These are phyloP conservation scores for Hibiscus tridactylites DNA, from an alignment of 345 rosid species.

Conservation along the genomic window DNA sequence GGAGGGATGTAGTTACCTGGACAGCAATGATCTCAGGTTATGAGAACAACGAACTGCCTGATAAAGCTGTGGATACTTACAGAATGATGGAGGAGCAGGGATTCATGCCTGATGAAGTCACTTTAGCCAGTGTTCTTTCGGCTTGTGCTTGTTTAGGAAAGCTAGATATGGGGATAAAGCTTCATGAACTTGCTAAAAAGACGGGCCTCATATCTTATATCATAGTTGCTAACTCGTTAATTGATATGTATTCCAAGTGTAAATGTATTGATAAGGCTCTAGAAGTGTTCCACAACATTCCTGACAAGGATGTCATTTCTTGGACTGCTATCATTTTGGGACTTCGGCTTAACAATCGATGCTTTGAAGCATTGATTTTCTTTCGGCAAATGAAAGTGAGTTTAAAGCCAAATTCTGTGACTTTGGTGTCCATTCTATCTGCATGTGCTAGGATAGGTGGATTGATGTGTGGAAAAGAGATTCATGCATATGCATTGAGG, in stretches of 20 bases:
- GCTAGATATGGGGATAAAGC: slow-evolving; percentile 42
- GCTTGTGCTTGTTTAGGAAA: slow-evolving; percentile 59
- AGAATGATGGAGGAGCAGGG: slow-evolving; percentile 49
- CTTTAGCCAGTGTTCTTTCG: slow-evolving; percentile 59
- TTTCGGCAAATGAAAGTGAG: slow-evolving; percentile 53
- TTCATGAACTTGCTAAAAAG: slow-evolving; percentile 56
- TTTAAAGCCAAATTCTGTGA: slow-evolving; percentile 54
- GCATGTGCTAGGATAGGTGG: slow-evolving; percentile 86
- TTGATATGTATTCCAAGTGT: slow-evolving; percentile 86
- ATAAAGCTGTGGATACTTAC: slow-evolving; percentile 49
- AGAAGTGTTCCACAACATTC: slow-evolving; percentile 56
- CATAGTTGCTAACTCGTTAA: slow-evolving; percentile 57
- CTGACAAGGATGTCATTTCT: slow-evolving; percentile 64
- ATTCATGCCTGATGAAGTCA: slow-evolving; percentile 53
- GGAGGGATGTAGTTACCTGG: slow-evolving; percentile 73
- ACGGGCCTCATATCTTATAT: slow-evolving; percentile 43
- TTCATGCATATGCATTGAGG: slow-evolving; percentile 61
- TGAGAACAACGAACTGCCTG: slow-evolving; percentile 43
- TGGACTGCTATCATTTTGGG: slow-evolving; percentile 78
- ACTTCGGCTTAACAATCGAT: slow-evolving; percentile 60
- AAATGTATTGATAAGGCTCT: slow-evolving; percentile 52
- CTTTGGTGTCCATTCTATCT: slow-evolving; percentile 62
- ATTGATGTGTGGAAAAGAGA: slow-evolving; percentile 69
- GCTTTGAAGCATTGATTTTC: slow-evolving; percentile 67
- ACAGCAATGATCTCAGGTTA: slow-evolving; percentile 76